A percentile compares a stretch with the other conserved stretches of the same genome.
Conservation (phyloP, 805 yeast species). For the Scheffersomyces coipomensis region DNA sequence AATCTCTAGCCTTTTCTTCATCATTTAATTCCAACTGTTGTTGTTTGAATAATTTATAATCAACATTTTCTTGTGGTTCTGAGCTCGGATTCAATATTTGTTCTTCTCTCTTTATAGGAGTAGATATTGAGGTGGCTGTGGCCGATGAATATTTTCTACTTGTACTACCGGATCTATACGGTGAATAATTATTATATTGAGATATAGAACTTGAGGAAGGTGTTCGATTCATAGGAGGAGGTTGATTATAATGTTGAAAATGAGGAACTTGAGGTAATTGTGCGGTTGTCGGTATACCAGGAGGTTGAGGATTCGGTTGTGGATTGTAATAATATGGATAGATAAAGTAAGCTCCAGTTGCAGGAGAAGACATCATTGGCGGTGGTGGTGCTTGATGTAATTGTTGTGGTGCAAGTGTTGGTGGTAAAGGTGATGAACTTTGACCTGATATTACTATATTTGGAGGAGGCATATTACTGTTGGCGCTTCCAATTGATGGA, state of each 20-base stretch:
- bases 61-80: not conserved
- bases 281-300: not conserved
- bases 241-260: not conserved
- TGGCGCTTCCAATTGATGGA: conserved; percentile 3
- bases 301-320: not conserved
- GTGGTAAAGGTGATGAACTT: not conserved
- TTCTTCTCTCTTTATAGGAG: not conserved
- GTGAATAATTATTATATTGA: not conserved
- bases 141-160: not conserved
- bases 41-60: not conserved
- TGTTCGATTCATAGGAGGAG: no score
- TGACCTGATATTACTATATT: not conserved
- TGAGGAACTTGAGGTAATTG: not conserved
- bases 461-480: not conserved
- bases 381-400: not conserved
- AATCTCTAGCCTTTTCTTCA: conserved; percentile 27
- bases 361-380: not conserved
- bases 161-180: not conserved
- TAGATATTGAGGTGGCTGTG: not conserved
- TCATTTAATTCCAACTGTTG: conserved; percentile 13
- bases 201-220: conserved; percentile 1
- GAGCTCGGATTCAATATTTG: no score
- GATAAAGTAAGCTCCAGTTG: conserved; percentile 1
- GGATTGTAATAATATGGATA: conserved; percentile 10
- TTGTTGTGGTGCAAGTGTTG: no score